Conservation (phyloP, 139 green algal species). For the Chlorella ohadii region DNA sequence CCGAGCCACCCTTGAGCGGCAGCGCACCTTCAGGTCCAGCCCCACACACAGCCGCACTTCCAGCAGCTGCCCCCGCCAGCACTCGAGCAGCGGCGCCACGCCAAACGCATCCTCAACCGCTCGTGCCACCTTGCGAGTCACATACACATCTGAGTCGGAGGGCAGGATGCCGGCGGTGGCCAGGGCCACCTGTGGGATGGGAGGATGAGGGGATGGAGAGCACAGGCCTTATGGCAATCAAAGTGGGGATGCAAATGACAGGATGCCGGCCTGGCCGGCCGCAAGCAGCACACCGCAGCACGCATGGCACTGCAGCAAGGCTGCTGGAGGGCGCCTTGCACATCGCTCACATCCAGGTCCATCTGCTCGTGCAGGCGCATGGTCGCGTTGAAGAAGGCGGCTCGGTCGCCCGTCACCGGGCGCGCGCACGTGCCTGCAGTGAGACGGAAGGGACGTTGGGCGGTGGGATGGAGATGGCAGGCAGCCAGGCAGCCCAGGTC, state of each 20-base stretch:
- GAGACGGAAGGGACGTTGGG: no score
- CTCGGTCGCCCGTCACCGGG: slow-evolving; percentile 39
- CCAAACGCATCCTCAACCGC: slow-evolving; percentile 47
- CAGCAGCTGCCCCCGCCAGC: slow-evolving; percentile 50
- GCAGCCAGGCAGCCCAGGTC: no score
- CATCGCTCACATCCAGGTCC: slow-evolving; percentile 42
- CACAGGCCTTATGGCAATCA: no score
- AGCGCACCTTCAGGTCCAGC: slow-evolving; percentile 39
- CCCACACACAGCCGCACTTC: slow-evolving; percentile 79
- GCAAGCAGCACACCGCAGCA: no score
- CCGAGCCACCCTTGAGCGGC: no score
- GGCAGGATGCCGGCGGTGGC: slow-evolving; percentile 46
- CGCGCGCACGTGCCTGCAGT: slow-evolving; percentile 55
- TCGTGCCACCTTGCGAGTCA: background rate
- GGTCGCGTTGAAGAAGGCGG: slow-evolving; percentile 56
- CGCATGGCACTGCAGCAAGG: no score
- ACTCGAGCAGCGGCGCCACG: slow-evolving; percentile 52
- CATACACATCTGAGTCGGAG: background rate
- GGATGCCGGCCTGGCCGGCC: no score
- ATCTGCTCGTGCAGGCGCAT: slow-evolving; percentile 61
- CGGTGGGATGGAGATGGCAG: no score
- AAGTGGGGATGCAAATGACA: no score
- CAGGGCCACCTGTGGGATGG: slow-evolving; percentile 24
- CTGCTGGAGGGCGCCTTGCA: no score
- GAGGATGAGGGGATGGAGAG: background rate